Conservation (phyloP, 176 grass and related monocot genomes). For the Aegilops sharonensis region DNA sequence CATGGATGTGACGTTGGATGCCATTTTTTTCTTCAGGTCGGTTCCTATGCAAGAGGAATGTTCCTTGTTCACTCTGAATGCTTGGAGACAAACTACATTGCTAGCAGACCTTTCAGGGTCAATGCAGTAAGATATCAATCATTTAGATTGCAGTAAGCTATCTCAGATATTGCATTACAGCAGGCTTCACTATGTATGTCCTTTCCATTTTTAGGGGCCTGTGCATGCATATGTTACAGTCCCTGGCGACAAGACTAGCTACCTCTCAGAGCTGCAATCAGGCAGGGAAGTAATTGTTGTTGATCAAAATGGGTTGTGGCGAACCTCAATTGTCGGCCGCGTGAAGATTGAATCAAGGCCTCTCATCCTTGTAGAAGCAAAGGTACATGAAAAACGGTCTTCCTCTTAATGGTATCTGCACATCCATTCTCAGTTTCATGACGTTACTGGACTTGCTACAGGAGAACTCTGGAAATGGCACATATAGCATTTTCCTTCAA, state of each 20-base stretch:
- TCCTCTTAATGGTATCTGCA: background rate
- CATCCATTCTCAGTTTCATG: constrained; percentile 17
- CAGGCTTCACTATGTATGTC: background rate
- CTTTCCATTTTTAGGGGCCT: constrained; percentile 56
- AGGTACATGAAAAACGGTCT: constrained; percentile 36
- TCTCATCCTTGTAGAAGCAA: constrained; percentile 89
- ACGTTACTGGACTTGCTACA: constrained; percentile 29
- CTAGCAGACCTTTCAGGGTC: constrained; percentile 91
- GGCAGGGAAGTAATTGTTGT: constrained; percentile 82
- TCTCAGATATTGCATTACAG: background rate
- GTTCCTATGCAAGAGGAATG: constrained; percentile 81
- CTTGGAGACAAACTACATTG: constrained; percentile 91
- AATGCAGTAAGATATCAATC: constrained; percentile 64
- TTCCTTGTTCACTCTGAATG: constrained; percentile 98
- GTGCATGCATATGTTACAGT: constrained; percentile 90
- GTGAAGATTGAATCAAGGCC: constrained; percentile 95
- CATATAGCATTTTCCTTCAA: constrained; percentile 86
- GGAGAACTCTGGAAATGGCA: constrained; percentile 59
- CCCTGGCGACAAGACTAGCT: constrained; percentile 82
- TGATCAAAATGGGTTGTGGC: constrained; percentile 62
- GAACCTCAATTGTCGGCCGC: constrained; percentile 76
- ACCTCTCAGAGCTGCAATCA: constrained; percentile 78
- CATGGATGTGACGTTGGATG: background rate
- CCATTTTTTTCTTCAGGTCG: constrained; percentile 50
- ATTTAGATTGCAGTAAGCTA: background rate